These are phyloP conservation scores for Colletotrichum cuscutae DNA, from an alignment of 2,329 filamentous ascomycete species.

Conservation along the genomic window DNA sequence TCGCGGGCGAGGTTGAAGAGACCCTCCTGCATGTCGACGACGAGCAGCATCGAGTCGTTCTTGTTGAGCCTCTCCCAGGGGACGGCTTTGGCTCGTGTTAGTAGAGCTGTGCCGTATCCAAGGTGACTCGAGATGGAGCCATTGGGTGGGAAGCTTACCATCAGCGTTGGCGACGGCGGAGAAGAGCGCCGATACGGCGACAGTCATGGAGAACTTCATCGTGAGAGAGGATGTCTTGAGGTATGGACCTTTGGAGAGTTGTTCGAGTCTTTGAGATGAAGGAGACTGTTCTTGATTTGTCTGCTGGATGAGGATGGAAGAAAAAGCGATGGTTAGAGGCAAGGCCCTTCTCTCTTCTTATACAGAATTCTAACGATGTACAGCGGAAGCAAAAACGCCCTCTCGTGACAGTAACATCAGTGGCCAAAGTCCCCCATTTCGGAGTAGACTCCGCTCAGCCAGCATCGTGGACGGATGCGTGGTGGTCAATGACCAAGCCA, in stretches of 20 bases:
- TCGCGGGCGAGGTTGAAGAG: conserved; percentile 65
- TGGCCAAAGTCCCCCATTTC: not conserved
- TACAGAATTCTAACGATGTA: not conserved
- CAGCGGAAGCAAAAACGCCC: too few species aligned
- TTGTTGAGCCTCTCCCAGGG: conserved; percentile 49
- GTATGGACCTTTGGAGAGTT: not conserved
- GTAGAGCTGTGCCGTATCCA: not conserved
- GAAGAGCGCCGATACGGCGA: conserved; percentile 32
- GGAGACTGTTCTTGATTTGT: conserved; percentile 17
- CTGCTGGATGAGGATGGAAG: conserved; percentile 29
- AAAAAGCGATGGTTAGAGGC: not conserved
- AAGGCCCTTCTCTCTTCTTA: conserved; percentile 11
- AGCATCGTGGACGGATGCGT: not conserved
- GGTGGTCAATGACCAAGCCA: not conserved
- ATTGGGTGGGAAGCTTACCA: not conserved
- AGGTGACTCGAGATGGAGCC: not conserved
- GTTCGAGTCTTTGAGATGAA: conserved; percentile 7
- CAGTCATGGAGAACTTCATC: conserved; percentile 34
- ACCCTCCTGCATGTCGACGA: conserved; percentile 51
- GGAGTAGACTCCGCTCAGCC: not conserved
- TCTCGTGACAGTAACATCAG: not conserved
- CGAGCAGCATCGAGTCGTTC: conserved; percentile 46
- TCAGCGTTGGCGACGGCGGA: conserved; percentile 24
- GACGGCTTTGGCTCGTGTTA: conserved; percentile 28
- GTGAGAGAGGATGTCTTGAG: not conserved